Conservation (phyloP, 805 yeast species). For the Teunomyces lycoperdinae region DNA sequence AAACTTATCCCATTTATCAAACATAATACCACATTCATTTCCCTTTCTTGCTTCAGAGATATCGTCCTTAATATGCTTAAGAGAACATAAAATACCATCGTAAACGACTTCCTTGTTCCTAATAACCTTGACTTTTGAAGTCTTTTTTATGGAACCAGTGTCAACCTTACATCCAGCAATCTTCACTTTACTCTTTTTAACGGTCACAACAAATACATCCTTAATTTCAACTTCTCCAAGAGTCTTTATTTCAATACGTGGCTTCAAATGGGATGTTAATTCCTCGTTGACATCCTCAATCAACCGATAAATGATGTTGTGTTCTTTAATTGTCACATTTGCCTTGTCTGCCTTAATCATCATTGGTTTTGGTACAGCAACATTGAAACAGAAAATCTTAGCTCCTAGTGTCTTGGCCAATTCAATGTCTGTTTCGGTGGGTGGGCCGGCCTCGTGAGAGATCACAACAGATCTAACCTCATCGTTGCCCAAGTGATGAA, state of each 20-base stretch:
- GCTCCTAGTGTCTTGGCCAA: constrained; percentile 51
- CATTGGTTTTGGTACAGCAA: constrained; percentile 63
- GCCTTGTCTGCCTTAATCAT: constrained; percentile 53
- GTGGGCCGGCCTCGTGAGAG: constrained; percentile 74
- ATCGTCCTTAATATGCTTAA: constrained; percentile 82
- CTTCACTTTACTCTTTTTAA: constrained; percentile 51
- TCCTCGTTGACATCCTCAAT: constrained; percentile 77
- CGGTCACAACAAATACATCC: constrained; percentile 67
- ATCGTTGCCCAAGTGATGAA: constrained; percentile 80
- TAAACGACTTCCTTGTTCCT: constrained; percentile 48
- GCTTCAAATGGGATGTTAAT: constrained; percentile 58
- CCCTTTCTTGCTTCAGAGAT: constrained; percentile 77
- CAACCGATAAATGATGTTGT: constrained; percentile 81
- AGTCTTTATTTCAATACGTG: constrained; percentile 63
- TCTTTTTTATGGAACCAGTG: constrained; percentile 63
- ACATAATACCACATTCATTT: constrained; percentile 83
- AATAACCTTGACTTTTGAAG: constrained; percentile 55
- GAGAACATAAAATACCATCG: constrained; percentile 63
- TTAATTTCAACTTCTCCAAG: constrained; percentile 66
- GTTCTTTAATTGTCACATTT: constrained; percentile 58
- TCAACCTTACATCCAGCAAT: constrained; percentile 88
- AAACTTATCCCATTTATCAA: constrained; percentile 65
- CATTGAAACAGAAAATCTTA: constrained; percentile 73
- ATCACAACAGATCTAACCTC: constrained; percentile 73
- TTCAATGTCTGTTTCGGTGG: constrained; percentile 47